phyloP scores from a whole-genome alignment of 306 rosid genomes.

The Dryas drummondii region DNA sequence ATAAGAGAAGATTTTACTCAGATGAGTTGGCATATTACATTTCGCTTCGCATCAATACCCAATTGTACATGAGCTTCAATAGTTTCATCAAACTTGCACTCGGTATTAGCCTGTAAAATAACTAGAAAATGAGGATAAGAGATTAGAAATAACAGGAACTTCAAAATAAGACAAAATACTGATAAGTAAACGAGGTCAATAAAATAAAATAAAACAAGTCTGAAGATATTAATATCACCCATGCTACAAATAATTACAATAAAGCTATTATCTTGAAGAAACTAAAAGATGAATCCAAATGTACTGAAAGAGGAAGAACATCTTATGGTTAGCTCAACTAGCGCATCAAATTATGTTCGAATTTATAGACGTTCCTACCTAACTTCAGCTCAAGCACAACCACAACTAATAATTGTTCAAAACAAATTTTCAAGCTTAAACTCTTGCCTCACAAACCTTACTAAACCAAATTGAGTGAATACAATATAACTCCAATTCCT shows the following conservation, averaged over 20 bases:
- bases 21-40: constrained; percentile 47
- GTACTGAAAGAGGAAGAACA: not conserved
- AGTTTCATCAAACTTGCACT: constrained; percentile 81
- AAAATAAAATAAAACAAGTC: not conserved
- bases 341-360: not conserved
- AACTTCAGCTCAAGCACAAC: not conserved
- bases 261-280: not conserved
- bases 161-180: not conserved
- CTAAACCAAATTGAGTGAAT: no score
- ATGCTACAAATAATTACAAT: not conserved
- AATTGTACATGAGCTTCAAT: constrained; percentile 85
- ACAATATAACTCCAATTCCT: no score
- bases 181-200: not conserved
- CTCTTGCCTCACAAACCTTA: no score
- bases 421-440: not conserved
- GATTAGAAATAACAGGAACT: constrained; percentile 12
- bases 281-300: not conserved
- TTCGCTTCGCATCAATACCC: constrained; percentile 86
- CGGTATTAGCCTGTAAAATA: constrained; percentile 68
- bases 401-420: not conserved
- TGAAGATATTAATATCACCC: not conserved
- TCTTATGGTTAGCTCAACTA: not conserved
- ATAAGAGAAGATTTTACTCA: constrained; percentile 10
- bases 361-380: not conserved
- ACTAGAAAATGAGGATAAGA: constrained; percentile 27